Evolutionary conservation across 192 early-diverging fungal species (phyloP).

Genomic region (Coemansia erecta): DNA sequence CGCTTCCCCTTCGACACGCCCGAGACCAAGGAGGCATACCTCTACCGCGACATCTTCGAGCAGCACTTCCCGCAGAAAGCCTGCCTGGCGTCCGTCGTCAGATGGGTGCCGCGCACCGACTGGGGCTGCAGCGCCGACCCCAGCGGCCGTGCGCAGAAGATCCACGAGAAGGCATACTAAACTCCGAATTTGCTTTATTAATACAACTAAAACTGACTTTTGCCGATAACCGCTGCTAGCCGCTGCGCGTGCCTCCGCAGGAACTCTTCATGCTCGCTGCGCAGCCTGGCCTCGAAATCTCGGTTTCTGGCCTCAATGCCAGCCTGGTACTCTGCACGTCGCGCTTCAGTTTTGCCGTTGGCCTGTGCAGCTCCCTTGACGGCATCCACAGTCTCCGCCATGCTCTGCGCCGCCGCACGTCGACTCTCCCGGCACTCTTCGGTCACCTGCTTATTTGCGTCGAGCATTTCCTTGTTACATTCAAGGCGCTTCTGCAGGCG

Average conservation of each 20-base stretch:
- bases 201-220: constrained; percentile 3
- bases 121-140: constrained; percentile 99
- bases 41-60: constrained; percentile 93
- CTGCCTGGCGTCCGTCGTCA: constrained; percentile 85
- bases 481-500: not conserved
- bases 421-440: no score
- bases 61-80: constrained; percentile 88
- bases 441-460: no score
- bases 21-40: constrained; percentile 94
- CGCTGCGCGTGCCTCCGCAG: constrained; percentile 24
- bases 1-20: constrained; percentile 89
- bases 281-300: constrained; percentile 19
- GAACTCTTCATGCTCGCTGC: constrained; percentile 27
- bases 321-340: not conserved
- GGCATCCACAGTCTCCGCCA: not conserved
- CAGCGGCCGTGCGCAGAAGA: constrained; percentile 94
- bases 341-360: not conserved
- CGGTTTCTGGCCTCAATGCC: constrained; percentile 15
- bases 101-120: constrained; percentile 95
- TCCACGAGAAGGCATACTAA: constrained; percentile 61
- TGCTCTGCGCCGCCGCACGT: no score
- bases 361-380: not conserved
- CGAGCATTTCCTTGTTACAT: not conserved
- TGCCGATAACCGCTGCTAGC: constrained; percentile 13
- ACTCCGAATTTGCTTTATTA: not conserved